Evolutionary conservation across 805 yeast species (phyloP), one percentile per base, ranked within the genome.

Genomic region (Candida dajiaensis): DNA sequence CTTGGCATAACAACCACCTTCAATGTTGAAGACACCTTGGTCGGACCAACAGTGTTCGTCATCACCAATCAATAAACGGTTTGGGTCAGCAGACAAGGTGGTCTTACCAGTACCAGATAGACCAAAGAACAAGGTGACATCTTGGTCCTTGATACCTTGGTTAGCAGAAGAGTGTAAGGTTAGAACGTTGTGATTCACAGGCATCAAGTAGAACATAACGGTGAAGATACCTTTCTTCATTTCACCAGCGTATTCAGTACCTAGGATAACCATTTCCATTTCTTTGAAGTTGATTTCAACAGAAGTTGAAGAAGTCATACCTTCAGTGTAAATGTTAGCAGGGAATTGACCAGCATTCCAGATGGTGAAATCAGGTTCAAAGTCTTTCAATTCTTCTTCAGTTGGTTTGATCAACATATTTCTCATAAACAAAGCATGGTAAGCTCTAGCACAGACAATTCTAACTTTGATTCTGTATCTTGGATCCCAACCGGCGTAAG

Each of bases 1-100:
- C 74, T 92, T 92, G 62, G 98, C 98, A 76, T 92, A 92, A 77
- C 99, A 92, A 56, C 99, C 99, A 70, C 99, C 99, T 76, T 92
- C 99, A 63, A 92, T 90, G 80, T 94, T 94, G 83, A 92, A 92
- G 50, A 92, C 97, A 73, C 99, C 99, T 58, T 85, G 76, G 70
- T 92, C 95, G 18, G 97, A 87, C 99, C 99, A 92, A 76, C 98
- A 92, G 76, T 92, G 99, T 74, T 92, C 99, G 67, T 92, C 99
- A 69, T 92, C 99, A 68, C 99, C 99, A 65, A 92, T 92, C 67
- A 92, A 80, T 67, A 78, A 72, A 70, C 99, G 85, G 72, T 88
- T 76, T 50, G 97, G 96, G 67, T 92, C 98, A 46, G 98, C 98
- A 58, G 96, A 86, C 59, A 92, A 74, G 16, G 99, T 92, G 56